phyloP scores from a whole-genome alignment of 1,139 yeast species.

The Sugiyamaella pinicola region DNA sequence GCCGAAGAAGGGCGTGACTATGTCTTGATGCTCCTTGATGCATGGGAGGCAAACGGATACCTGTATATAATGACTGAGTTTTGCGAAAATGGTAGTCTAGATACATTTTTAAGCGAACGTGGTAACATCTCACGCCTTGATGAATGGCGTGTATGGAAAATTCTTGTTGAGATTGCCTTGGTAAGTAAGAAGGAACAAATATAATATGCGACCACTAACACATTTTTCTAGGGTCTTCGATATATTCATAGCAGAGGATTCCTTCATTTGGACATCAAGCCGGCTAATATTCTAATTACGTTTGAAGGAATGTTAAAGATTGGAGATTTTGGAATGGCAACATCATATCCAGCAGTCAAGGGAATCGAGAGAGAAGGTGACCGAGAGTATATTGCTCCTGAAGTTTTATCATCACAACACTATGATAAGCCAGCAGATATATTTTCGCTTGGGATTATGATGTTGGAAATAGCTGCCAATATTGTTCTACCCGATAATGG shows the following conservation, averaged over 20 bases:
- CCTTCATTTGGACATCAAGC: slow-evolving; percentile 86
- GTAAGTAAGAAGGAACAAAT: slow-evolving; percentile 23
- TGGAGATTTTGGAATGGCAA: slow-evolving; percentile 84
- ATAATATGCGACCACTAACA: slow-evolving; percentile 12
- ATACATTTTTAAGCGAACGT: slow-evolving; percentile 74
- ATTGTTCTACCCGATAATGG: slow-evolving; percentile 96
- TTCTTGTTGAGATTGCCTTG: slow-evolving; percentile 71
- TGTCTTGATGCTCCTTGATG: slow-evolving; percentile 75
- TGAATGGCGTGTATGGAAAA: slow-evolving; percentile 98
- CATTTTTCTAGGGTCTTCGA: slow-evolving; percentile 55
- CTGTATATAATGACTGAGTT: slow-evolving; percentile 92
- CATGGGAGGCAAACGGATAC: slow-evolving; percentile 78
- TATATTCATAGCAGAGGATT: slow-evolving; percentile 79
- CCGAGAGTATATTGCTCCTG: slow-evolving; percentile 97
- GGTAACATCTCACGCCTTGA: slow-evolving; percentile 77
- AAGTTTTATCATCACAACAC: slow-evolving; percentile 75
- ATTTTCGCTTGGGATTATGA: slow-evolving; percentile 86
- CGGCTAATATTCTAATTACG: slow-evolving; percentile 90
- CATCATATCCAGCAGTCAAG: slow-evolving; percentile 50
- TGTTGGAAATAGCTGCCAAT: slow-evolving; percentile 95
- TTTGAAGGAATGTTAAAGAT: slow-evolving; percentile 90
- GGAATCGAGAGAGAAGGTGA: slow-evolving; percentile 92
- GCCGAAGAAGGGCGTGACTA: slow-evolving; percentile 82
- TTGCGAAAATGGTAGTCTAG: slow-evolving; percentile 93
- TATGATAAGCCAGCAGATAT: slow-evolving; percentile 94